Base-by-base conservation (phyloP, 805 yeast genomes). In the Cyberlindnera meyerae region DNA sequence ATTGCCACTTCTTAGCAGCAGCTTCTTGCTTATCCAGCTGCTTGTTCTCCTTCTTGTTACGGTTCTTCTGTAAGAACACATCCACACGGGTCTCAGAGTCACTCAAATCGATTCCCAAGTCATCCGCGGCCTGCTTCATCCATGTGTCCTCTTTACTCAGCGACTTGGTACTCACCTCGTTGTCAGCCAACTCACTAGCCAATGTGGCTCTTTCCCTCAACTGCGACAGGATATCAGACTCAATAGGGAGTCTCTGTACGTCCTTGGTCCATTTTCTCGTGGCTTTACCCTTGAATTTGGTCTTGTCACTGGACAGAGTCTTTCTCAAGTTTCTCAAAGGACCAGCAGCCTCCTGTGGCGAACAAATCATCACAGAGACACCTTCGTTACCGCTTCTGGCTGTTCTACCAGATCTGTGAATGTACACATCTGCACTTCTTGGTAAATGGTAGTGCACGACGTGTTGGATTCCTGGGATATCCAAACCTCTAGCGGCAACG, bases 391-490 rank as follows among this genome's bases (percentile, higher is more conserved):
- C 93, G 2, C 95, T 97, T 68, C 98, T 82, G 0, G 95, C 97
- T n/a, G 98, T 93, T 73, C 98, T 79, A 43, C 98, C 98, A 2
- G 96, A 85, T 59, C 98, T 74, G 62, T 93, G 98, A 49, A 93
- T 80, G 55, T 93, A 93, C 34, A 87, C 79, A 55, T 93, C 98
- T 0, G 97, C 97, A 12, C 94, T 71, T 44, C 97, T 71, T 9
- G 98, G 97, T 44, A 93, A 70, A 61, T 93, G 97, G 55, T 90
- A 93, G 60, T 93, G 98, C 15, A 90, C 84, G 33, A 93, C 97
- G 60, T 93, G 97, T 50, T 88, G 81, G 34, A 93, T 89, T 31
- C 73, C 75, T 3, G 95, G 82, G 37, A 93, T 87, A 68, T 93
- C 98, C 42, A 93, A 71, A 42, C 98, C 98, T 68, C 98, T 77